These are phyloP conservation scores for Elasticomyces elasticus DNA, from an alignment of 495 filamentous ascomycete species.

Conservation along the genomic window DNA sequence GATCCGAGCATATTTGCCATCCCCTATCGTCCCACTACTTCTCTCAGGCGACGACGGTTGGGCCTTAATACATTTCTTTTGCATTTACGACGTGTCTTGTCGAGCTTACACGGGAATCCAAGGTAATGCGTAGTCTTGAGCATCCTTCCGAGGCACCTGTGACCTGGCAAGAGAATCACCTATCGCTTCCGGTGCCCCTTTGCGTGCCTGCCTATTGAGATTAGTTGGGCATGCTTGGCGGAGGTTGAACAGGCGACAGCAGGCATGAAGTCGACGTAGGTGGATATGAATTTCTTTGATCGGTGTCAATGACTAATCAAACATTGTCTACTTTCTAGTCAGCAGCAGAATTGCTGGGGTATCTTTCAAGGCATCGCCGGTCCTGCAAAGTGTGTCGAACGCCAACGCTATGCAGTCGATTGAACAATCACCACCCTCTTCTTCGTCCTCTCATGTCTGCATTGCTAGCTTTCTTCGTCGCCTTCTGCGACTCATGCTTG, in stretches of 20 bases:
- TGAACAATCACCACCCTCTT: constrained; percentile 46
- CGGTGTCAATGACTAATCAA: too few relatives aligned
- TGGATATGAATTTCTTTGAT: too few relatives aligned
- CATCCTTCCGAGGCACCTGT: background rate
- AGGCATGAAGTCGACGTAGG: too few relatives aligned
- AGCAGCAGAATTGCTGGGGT: too few relatives aligned
- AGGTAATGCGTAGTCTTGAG: too few relatives aligned
- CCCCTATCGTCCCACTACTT: constrained; percentile 6
- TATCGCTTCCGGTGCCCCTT: background rate
- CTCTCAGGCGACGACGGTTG: background rate
- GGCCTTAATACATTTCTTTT: background rate
- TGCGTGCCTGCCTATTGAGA: background rate
- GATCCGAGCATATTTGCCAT: too few relatives aligned
- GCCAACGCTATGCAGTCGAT: background rate
- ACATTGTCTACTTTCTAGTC: too few relatives aligned
- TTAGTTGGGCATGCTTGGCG: background rate
- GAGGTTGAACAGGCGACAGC: background rate
- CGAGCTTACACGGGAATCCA: too few relatives aligned
- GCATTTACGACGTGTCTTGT: constrained; percentile 1
- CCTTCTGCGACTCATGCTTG: constrained; percentile 77
- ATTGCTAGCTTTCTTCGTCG: constrained; percentile 67
- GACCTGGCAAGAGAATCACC: background rate
- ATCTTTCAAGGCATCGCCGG: too few relatives aligned
- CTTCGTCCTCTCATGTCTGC: constrained; percentile 57
- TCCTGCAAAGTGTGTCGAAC: too few relatives aligned